phyloP scores from a whole-genome alignment of 306 rosid species.

The Ceratonia siliqua region DNA sequence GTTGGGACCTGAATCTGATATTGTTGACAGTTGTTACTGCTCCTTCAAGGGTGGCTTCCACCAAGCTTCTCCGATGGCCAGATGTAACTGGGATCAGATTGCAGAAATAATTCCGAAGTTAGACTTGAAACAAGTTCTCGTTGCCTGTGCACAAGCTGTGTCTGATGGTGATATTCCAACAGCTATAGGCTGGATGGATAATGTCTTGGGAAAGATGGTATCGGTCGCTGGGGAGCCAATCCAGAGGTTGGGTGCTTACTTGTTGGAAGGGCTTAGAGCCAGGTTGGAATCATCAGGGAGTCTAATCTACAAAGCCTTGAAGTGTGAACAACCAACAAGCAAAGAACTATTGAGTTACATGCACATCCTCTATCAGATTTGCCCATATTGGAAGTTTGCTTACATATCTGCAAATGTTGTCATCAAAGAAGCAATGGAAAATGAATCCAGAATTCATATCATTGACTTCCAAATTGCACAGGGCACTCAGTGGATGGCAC shows the following conservation, averaged over 20 bases:
- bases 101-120: constrained; percentile 41
- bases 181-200: constrained; percentile 58
- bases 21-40: constrained; percentile 54
- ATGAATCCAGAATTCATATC: constrained; percentile 74
- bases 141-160: constrained; percentile 60
- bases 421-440: constrained; percentile 62
- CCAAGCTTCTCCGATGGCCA: constrained; percentile 26
- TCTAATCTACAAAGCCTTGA: constrained; percentile 69
- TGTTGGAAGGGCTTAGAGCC: constrained; percentile 91
- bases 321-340: constrained; percentile 82
- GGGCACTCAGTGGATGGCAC: constrained; percentile 73
- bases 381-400: constrained; percentile 85
- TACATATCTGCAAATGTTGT: constrained; percentile 68
- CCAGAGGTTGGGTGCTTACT: constrained; percentile 85
- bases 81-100: constrained; percentile 47
- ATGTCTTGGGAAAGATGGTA: constrained; percentile 69
- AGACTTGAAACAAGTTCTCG: constrained; percentile 53
- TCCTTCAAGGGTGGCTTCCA: constrained; percentile 37
- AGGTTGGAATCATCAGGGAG: constrained; percentile 80
- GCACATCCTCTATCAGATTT: constrained; percentile 62
- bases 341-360: constrained; percentile 77
- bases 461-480: constrained; percentile 93
- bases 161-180: constrained; percentile 47
- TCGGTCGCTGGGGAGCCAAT: constrained; percentile 78
- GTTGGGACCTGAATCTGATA: constrained; percentile 70